A percentile compares a stretch with the other conserved stretches of the same genome.
These are phyloP conservation scores for Syncephalastrum racemosum DNA, from an alignment of 371 early-diverging fungal genomes.

Conservation along the genomic window DNA sequence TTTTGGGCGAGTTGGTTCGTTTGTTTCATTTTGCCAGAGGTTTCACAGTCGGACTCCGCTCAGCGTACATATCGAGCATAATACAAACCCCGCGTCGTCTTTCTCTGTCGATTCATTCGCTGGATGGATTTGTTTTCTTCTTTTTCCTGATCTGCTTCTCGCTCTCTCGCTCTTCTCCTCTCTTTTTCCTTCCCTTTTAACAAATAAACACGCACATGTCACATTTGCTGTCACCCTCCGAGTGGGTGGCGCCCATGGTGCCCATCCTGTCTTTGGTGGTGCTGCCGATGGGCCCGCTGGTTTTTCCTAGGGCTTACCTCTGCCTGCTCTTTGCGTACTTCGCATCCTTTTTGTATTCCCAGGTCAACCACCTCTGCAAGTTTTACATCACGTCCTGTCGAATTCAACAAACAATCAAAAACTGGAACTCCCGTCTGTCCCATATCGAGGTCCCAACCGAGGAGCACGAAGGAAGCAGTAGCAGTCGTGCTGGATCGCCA, in stretches of 20 bases:
- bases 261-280: constrained; percentile 35
- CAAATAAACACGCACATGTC: constrained; percentile 11
- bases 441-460: no score
- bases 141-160: constrained; percentile 5
- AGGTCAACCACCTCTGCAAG: constrained; percentile 45
- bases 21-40: constrained; percentile 1
- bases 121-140: constrained; percentile 7
- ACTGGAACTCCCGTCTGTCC: constrained; percentile 24
- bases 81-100: constrained; percentile 4
- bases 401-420: constrained; percentile 29
- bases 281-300: constrained; percentile 40
- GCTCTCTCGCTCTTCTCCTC: constrained; percentile 1
- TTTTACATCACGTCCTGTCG: constrained; percentile 39
- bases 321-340: constrained; percentile 39
- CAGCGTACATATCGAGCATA: background rate
- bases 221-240: constrained; percentile 32
- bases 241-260: constrained; percentile 47
- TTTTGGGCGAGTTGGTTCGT: no score
- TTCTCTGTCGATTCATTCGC: constrained; percentile 2
- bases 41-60: constrained; percentile 8
- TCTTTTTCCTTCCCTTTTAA: constrained; percentile 7
- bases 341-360: constrained; percentile 36
- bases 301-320: constrained; percentile 42
- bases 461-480: constrained; percentile 7
- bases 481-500: constrained; percentile 18